Base-by-base conservation (phyloP, 2,329 filamentous ascomycete genomes). In the Aspergillus aculeatinus region DNA sequence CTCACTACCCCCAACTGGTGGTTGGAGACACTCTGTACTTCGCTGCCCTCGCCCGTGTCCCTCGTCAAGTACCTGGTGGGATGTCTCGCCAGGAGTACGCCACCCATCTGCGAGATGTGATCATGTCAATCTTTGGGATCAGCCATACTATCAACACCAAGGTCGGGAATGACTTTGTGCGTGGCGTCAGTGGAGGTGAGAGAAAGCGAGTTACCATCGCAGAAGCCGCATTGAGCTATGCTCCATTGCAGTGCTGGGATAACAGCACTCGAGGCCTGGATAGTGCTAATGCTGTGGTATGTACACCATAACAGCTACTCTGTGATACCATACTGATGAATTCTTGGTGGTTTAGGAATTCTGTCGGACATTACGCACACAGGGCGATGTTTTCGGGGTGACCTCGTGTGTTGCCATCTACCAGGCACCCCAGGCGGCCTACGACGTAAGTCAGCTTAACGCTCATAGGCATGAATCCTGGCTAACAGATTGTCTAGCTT, bases 1-100 rank as follows among this genome's bases (percentile, higher is more conserved):
- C 89, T 48, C 78, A 93, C 67, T 88, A 94, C 89, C 29, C 73
- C 92, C 59, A 66, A 42, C 59, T 71, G 29, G 65, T 85, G 1
- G 89, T 92, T 39, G 89, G 89, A 55, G 87, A 92, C 68, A 93
- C 90, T 1, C 82, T 93, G 47, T 86, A 85, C 55, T 92, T 92
- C 64, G 89, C 90, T n/a, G 88, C 89, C 6, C 81, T 83, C 21
- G 88, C 89, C 3, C 75, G 81, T 10, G 79, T 78, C 10, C 80
- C 81, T 3, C 61, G 62, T 14, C 56, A 58, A 11, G 16, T 55
- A 2, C 48, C 52, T 14, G 48, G 21, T 16, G 53, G 10, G 5
- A 25, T 47, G 48, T 19, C 23, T 21, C 33, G 35, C 6, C 27
- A 48, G n/a, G 50, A 58, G 25, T 33, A 58, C 27, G 56, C 49